Conservation (phyloP, 1,139 yeast genomes). For the Pichia sp. region DNA sequence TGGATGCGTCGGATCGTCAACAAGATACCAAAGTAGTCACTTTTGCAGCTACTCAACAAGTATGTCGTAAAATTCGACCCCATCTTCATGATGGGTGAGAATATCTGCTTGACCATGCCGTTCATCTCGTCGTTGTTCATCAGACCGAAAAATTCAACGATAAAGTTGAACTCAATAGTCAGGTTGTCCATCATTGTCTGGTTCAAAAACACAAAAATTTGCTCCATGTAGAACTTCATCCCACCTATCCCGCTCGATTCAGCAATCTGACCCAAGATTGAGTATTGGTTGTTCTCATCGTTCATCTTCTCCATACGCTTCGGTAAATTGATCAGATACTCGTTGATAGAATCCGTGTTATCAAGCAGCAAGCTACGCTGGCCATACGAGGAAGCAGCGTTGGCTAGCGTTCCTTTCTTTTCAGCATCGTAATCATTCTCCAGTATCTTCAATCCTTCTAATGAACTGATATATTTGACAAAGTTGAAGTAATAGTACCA, state of each 20-base stretch:
- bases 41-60: constrained; percentile 35
- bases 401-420: not conserved
- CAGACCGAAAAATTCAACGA: constrained; percentile 64
- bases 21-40: constrained; percentile 75
- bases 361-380: constrained; percentile 13
- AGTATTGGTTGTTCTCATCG: constrained; percentile 48
- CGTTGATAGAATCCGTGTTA: constrained; percentile 23
- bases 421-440: constrained; percentile 27
- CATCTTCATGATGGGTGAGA: constrained; percentile 48
- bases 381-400: not conserved
- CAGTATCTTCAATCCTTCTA: constrained; percentile 53
- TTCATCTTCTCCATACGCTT: constrained; percentile 25
- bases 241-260: constrained; percentile 51
- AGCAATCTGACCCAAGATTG: constrained; percentile 81
- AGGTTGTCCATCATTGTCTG: constrained; percentile 74
- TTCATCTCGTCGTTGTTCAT: constrained; percentile 39
- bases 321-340: constrained; percentile 29
- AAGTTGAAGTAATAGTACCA: constrained; percentile 89
- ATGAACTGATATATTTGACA: constrained; percentile 70
- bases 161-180: constrained; percentile 70
- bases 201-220: constrained; percentile 68
- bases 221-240: constrained; percentile 64
- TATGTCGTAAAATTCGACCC: constrained; percentile 51
- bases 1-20: constrained; percentile 75
- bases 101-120: constrained; percentile 44